Evolutionary conservation across 805 yeast species (phyloP).

Genomic region (Grigorovia jiainica): DNA sequence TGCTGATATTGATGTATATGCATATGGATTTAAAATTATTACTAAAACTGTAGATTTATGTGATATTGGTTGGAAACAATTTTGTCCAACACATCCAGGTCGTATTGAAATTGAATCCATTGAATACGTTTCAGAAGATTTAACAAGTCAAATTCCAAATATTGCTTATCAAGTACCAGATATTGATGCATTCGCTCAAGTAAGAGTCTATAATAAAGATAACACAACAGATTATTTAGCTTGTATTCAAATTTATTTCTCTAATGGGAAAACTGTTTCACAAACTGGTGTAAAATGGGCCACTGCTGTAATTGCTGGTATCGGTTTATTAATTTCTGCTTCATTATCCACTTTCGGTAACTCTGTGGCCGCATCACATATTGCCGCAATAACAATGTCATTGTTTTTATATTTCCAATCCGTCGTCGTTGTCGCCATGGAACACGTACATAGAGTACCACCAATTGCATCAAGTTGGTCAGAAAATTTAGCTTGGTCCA

Average conservation of each 20-base stretch:
- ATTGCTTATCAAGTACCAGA: constrained; percentile 83
- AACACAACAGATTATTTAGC: constrained; percentile 42
- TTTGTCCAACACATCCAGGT: constrained; percentile 85
- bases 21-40: constrained; percentile 75
- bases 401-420: constrained; percentile 82
- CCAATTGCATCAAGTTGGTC: constrained; percentile 92
- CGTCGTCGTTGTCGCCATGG: constrained; percentile 76
- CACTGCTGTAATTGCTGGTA: constrained; percentile 81
- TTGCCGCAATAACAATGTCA: constrained; percentile 78
- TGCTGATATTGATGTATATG: constrained; percentile 69
- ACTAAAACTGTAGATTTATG: constrained; percentile 54
- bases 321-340: constrained; percentile 79
- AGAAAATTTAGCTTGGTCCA: constrained; percentile 88
- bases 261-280: constrained; percentile 72
- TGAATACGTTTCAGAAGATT: constrained; percentile 43
- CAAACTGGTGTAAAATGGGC: constrained; percentile 87
- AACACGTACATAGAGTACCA: constrained; percentile 76
- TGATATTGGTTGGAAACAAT: constrained; percentile 60
- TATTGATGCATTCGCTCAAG: constrained; percentile 68
- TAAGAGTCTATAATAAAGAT: constrained; percentile 33
- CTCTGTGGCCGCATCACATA: constrained; percentile 80
- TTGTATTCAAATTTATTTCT: constrained; percentile 65
- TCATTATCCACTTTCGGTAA: constrained; percentile 76
- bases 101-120: constrained; percentile 65
- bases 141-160: constrained; percentile 60